phyloP scores from a whole-genome alignment of 441 rosid genomes.

The Raphanus hybrid region DNA sequence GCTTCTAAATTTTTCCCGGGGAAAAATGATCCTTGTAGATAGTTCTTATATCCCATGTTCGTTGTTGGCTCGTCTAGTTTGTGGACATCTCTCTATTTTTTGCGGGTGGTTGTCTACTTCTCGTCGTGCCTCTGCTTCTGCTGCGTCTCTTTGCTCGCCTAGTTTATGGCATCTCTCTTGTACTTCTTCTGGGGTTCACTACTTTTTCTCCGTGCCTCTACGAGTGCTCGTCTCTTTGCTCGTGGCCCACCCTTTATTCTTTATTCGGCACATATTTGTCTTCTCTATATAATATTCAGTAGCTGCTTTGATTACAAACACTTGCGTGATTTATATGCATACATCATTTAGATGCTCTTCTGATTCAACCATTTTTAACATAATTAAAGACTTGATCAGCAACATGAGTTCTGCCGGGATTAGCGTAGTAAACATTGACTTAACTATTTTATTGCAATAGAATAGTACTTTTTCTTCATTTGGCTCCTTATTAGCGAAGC shows the following conservation, averaged over 20 bases:
- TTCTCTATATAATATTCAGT: background rate
- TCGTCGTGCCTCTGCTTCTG: background rate
- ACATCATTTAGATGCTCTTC: background rate
- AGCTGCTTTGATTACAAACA: background rate
- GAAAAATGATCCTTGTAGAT: constrained; percentile 14
- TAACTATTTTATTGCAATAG: background rate
- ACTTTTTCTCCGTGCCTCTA: background rate
- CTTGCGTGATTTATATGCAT: background rate
- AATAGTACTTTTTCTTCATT: background rate
- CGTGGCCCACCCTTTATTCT: background rate
- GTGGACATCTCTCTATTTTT: background rate
- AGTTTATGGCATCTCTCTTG: constrained; percentile 3
- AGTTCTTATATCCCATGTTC: background rate
- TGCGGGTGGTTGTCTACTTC: constrained; percentile 6
- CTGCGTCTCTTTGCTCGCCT: constrained; percentile 13
- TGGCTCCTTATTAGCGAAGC: background rate
- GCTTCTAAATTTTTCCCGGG: background rate
- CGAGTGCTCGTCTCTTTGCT: background rate
- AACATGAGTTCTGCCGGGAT: background rate
- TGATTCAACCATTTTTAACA: constrained; percentile 3
- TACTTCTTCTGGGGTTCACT: constrained; percentile 8
- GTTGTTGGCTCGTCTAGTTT: constrained; percentile 22
- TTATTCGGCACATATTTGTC: background rate
- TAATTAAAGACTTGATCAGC: constrained; percentile 1
- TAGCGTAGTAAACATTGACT: constrained; percentile 20